Evolutionary conservation across 202 grass and related monocot genomes (phyloP), one percentile per base, ranked within the genome.

Genomic region (Setaria italica): DNA sequence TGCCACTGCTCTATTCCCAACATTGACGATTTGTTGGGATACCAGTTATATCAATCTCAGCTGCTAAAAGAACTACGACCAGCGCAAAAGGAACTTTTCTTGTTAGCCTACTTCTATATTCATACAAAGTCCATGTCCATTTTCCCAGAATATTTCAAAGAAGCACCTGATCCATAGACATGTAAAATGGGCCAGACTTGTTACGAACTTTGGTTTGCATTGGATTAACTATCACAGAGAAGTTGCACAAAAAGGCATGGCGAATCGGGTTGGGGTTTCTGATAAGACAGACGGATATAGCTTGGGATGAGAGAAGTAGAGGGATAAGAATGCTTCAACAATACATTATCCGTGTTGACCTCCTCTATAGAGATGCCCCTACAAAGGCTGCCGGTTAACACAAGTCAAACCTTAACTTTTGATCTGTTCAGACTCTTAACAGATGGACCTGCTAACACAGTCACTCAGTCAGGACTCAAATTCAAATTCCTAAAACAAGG

Each of bases 401-500:
- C 5, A 0, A 70, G 34, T 10, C n/a, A 42, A 67, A 17, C 20
- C 34, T 51, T 68, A 47, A 51, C 16, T 51, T 49, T 21, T 76
- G 55, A 77, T 43, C 37, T 45, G 20, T 45, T 62, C 12, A 20
- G 55, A 77, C 55, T 58, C 53, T 45, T 25, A 53, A 41, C 12
- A 15, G 3, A 80, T 67, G 25, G 35, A 76, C 20, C 53, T 25
- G 14, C 62, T 80, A 80, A 53, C 47, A 68, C 7, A 41, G 47
- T 68, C 64, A 53, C 47, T 55, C 4, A 54, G 47, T 68, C 49
- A 39, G 19, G 33, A 17, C n/a, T 30, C 7, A 11, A 42, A 17
- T 70, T 81, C 13, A 70, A 70, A 70, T 45, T 7, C 13, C 37
- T 45, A 29, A 70, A n/a, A 30, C 21, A 70, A 81, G 34, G n/a